These are phyloP conservation scores for Fistulifera pelliculosa DNA, from an alignment of 108 stramenopile genomes.

Conservation along the genomic window DNA sequence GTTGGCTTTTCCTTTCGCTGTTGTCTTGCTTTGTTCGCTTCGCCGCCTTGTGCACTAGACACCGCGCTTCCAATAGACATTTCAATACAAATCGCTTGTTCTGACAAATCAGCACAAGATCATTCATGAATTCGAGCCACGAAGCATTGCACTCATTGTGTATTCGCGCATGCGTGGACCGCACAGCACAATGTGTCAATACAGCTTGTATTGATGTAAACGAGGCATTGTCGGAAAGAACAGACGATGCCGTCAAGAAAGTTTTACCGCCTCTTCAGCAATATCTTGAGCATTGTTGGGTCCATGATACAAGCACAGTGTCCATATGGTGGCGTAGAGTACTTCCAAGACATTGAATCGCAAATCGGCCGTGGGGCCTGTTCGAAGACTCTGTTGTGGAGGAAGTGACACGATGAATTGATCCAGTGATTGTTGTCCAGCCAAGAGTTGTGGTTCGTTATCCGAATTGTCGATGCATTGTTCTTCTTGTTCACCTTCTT, in stretches of 20 bases:
- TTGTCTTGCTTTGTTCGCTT: constrained; percentile 3
- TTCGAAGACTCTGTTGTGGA: constrained; percentile 1
- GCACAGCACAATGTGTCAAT: constrained; percentile 6
- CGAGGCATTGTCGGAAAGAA: constrained; percentile 21
- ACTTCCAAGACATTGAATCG: constrained; percentile 33
- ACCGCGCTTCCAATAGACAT: constrained; percentile 32
- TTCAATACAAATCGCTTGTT: constrained; percentile 22
- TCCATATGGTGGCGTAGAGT: constrained; percentile 17
- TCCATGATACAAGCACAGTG: constrained; percentile 36
- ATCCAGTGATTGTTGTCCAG: constrained; percentile 10
- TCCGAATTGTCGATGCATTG: not conserved
- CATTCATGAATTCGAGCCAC: constrained; percentile 22
- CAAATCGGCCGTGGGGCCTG: constrained; percentile 7
- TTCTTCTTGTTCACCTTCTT: not conserved
- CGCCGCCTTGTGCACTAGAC: constrained; percentile 21
- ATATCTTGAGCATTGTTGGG: constrained; percentile 14
- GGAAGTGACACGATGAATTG: constrained; percentile 18
- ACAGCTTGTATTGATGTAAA: constrained; percentile 18
- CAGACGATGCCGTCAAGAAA: constrained; percentile 18
- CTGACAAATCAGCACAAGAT: constrained; percentile 16
- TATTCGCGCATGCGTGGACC: constrained; percentile 5
- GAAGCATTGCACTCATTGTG: constrained; percentile 9
- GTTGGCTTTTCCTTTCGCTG: constrained; percentile 1
- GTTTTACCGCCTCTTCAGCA: constrained; percentile 25
- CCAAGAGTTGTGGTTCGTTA: not conserved